These are phyloP conservation scores for Lepiota brunneoincarnata DNA, from an alignment of 768 basidiomycete species.

Conservation along the genomic window DNA sequence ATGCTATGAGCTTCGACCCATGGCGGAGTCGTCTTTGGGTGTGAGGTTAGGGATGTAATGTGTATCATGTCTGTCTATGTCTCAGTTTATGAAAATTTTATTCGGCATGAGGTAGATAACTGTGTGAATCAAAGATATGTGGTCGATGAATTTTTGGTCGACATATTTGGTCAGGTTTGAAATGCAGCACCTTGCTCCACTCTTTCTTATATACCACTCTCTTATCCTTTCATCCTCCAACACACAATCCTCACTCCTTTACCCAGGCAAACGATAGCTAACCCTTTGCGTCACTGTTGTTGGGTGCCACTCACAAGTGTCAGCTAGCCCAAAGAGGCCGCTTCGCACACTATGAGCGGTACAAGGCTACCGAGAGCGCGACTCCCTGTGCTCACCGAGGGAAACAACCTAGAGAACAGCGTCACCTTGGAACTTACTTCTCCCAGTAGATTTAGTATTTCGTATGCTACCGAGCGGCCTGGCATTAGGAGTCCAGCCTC, in stretches of 20 bases:
- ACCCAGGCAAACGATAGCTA: slow-evolving; percentile 1
- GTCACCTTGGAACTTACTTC: slow-evolving; percentile 41
- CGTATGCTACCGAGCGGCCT: slow-evolving; percentile 37
- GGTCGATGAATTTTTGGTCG: neutral
- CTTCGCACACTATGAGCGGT: slow-evolving; percentile 26
- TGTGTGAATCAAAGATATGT: slow-evolving; percentile 9
- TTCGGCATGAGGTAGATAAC: slow-evolving; percentile 11
- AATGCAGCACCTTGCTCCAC: slow-evolving; percentile 16
- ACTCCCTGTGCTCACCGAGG: slow-evolving; percentile 4
- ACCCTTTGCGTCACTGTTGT: neutral
- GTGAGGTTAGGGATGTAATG: slow-evolving; percentile 25
- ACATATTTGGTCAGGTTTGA: slow-evolving; percentile 36
- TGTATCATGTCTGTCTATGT: slow-evolving; percentile 6
- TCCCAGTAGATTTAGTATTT: slow-evolving; percentile 50
- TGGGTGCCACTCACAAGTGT: neutral
- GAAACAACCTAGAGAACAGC: slow-evolving; percentile 30
- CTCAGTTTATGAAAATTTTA: slow-evolving; percentile 7
- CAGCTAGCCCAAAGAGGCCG: slow-evolving; percentile 1
- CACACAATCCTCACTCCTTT: neutral
- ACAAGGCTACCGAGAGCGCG: slow-evolving; percentile 48
- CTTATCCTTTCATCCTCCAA: neutral
- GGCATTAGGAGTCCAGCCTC: slow-evolving; percentile 23
- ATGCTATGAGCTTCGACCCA: slow-evolving; percentile 5
- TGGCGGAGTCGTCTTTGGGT: slow-evolving; percentile 27
- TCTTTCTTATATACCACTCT: slow-evolving; percentile 1